Evolutionary conservation across 129 eudicot species (phyloP).

Genomic region (Saposhnikovia divaricata): DNA sequence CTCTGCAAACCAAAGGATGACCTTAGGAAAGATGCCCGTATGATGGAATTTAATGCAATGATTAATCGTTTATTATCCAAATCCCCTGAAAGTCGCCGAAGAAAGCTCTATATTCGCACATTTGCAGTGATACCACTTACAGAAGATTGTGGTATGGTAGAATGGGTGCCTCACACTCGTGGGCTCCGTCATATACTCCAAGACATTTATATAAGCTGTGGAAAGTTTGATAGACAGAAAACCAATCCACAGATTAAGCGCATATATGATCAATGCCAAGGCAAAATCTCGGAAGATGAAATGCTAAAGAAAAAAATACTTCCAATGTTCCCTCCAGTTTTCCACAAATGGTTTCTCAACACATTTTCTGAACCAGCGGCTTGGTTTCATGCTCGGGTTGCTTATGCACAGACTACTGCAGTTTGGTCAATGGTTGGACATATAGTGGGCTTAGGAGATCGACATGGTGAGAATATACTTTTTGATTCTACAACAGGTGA

Average conservation of each 20-base stretch:
- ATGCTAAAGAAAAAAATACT: slow-evolving; percentile 86
- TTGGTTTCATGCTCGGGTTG: slow-evolving; percentile 94
- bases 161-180: slow-evolving; percentile 99
- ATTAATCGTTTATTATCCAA: slow-evolving; percentile 82
- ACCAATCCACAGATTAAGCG: slow-evolving; percentile 94
- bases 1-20: slow-evolving; percentile 99
- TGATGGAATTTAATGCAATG: slow-evolving; percentile 99
- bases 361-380: slow-evolving; percentile 98
- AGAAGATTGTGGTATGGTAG: slow-evolving; percentile 99
- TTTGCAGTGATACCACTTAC: slow-evolving; percentile 92
- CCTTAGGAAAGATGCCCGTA: slow-evolving; percentile 95
- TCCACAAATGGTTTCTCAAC: slow-evolving; percentile 94
- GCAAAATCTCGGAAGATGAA: slow-evolving; percentile 78
- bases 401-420: slow-evolving; percentile 97
- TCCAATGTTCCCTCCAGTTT: slow-evolving; percentile 98
- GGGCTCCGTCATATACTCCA: slow-evolving; percentile 98
- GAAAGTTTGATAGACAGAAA: slow-evolving; percentile 85
- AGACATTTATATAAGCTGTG: slow-evolving; percentile 87
- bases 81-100: slow-evolving; percentile 88
- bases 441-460: slow-evolving; percentile 98
- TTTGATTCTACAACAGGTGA: slow-evolving; percentile 99
- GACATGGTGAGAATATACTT: slow-evolving; percentile 98
- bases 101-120: slow-evolving; percentile 89
- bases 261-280: slow-evolving; percentile 85
- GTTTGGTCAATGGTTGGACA: slow-evolving; percentile 99